Base-by-base conservation (phyloP, 495 filamentous ascomycete species). In the Penicillium dipodomyicola region DNA sequence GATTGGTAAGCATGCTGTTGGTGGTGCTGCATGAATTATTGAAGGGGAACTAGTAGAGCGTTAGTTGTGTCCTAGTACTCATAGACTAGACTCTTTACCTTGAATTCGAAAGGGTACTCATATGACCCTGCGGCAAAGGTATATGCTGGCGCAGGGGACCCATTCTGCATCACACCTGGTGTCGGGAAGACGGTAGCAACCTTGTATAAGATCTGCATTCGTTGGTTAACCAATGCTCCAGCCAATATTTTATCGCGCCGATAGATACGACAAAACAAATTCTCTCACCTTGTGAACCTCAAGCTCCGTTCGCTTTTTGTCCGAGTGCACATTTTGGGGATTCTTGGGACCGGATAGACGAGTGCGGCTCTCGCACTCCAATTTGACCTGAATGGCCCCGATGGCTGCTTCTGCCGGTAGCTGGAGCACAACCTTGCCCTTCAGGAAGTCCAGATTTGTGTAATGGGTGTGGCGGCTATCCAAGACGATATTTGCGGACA, bases 41-140 rank as follows among this genome's bases (percentile, higher is more conserved):
- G 77, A 97, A 89, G 8, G 92, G 91, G 15, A 98, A 77, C 79
- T 86, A 53, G 17, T 10, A 20, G 20, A 47, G 1, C 17, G 29
- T 65, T 19, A 64, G 57, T 5, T 29, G 5, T 30, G 11, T 12
- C 22, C 3, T 7, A 10, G 12, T 4, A 17, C 12, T 44, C 19
- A 52, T 33, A 3, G 10, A 17, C 30, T 39, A 42, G 48, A 14
- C 12, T 5, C n/a, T 41, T 50, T 54, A 87, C 84, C 76, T 96
- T 95, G 80, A 98, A 96, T 32, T 81, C 71, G 69, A 98, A 98
- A 2, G 90, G 89, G 70, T 94, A 97, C 65, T 91, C 85, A 73
- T 96, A 89, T 59, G 82, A 79, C 40, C 94, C 94, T 0, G 89
- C 71, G 35, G 84, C 81, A 55, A 97, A 77, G 0, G 87, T 85